phyloP scores from a whole-genome alignment of 2,329 filamentous ascomycete genomes.

The Fusarium siculi region DNA sequence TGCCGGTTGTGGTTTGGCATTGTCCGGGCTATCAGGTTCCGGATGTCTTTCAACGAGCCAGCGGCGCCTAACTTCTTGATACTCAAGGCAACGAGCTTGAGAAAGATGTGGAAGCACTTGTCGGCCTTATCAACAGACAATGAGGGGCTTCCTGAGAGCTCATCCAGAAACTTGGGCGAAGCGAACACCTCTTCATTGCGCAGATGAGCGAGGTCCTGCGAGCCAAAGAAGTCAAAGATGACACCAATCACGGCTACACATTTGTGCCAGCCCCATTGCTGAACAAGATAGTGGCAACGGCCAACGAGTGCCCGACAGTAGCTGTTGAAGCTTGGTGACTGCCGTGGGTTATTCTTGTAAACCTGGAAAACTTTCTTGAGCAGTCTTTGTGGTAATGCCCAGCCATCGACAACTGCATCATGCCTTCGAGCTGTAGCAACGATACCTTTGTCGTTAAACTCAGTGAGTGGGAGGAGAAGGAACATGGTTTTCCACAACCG shows the following conservation, averaged over 20 bases:
- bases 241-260: slow-evolving; percentile 67
- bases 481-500: slow-evolving; percentile 68
- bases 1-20: slow-evolving; percentile 74
- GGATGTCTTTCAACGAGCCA: slow-evolving; percentile 66
- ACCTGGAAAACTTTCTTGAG: slow-evolving; percentile 67
- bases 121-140: slow-evolving; percentile 65
- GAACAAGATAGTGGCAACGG: slow-evolving; percentile 71
- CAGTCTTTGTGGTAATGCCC: slow-evolving; percentile 67
- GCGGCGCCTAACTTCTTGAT: slow-evolving; percentile 62
- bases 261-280: slow-evolving; percentile 73
- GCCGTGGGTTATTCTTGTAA: slow-evolving; percentile 65
- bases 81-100: slow-evolving; percentile 70
- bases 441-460: slow-evolving; percentile 67
- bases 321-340: slow-evolving; percentile 71
- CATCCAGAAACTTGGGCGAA: slow-evolving; percentile 70
- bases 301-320: slow-evolving; percentile 70
- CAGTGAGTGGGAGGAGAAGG: slow-evolving; percentile 67
- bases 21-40: slow-evolving; percentile 69
- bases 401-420: slow-evolving; percentile 60
- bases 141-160: slow-evolving; percentile 59
- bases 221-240: slow-evolving; percentile 76
- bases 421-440: slow-evolving; percentile 51
- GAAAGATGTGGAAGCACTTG: slow-evolving; percentile 73
- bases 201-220: slow-evolving; percentile 69
- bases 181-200: slow-evolving; percentile 72